Percentiles rank a stretch among this genome's conserved stretches.
Evolutionary conservation across 495 filamentous ascomycete genomes (phyloP).

Genomic region (Xylaria sp.): DNA sequence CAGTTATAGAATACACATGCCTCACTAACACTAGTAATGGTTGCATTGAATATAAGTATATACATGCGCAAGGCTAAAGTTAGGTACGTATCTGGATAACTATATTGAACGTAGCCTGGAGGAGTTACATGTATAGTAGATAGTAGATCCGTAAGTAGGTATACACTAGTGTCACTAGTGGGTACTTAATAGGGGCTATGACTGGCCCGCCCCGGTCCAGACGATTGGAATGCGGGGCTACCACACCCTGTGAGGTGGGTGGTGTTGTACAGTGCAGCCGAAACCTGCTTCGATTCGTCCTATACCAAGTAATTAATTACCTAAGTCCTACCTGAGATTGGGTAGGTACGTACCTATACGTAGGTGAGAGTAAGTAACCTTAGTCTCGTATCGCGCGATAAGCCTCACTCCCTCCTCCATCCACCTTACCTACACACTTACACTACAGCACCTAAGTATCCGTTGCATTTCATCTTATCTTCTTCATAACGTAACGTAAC

Average conservation of each 20-base stretch:
- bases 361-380: background rate
- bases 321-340: background rate
- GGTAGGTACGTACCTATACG: background rate
- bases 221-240: conserved; percentile 4
- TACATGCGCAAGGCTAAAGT: too few relatives aligned
- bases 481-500: background rate
- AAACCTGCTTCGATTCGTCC: background rate
- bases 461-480: background rate
- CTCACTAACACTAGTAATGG: too few relatives aligned
- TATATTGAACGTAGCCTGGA: too few relatives aligned
- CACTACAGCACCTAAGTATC: too few relatives aligned
- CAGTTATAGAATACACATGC: too few relatives aligned
- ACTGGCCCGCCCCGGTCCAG: background rate
- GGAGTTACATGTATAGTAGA: too few relatives aligned
- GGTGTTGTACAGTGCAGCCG: background rate
- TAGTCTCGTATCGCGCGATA: background rate
- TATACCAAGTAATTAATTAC: background rate
- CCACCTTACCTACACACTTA: background rate
- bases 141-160: too few relatives aligned
- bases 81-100: too few relatives aligned
- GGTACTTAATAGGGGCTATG: background rate
- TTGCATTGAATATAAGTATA: too few relatives aligned
- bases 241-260: background rate
- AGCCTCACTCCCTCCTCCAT: background rate
- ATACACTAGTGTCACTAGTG: too few relatives aligned